phyloP scores from a whole-genome alignment of 345 rosid species.

The Durio zibethinus region DNA sequence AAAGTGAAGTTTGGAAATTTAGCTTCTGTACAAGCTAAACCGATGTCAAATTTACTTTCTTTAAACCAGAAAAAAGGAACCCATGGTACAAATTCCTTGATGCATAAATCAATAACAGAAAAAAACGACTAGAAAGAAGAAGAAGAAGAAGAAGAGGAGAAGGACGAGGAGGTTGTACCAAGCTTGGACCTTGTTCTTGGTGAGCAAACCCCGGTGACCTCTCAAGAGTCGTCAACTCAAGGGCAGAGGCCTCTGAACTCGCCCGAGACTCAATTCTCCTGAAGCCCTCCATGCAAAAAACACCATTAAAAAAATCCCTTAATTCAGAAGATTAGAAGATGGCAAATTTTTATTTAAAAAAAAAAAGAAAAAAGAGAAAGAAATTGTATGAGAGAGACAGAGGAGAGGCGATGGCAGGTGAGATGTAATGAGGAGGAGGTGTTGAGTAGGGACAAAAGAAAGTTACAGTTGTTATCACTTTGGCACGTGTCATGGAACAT shows the following conservation, averaged over 20 bases:
- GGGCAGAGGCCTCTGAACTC: conserved; percentile 30
- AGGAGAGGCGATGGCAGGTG: neutral
- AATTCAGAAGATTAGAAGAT: conserved; percentile 6
- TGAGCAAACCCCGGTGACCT: conserved; percentile 27
- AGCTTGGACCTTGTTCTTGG: conserved; percentile 27
- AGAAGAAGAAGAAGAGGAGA: neutral
- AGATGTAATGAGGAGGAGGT: neutral
- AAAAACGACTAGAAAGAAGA: neutral
- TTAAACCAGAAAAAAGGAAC: neutral
- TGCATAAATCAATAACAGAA: conserved; percentile 10
- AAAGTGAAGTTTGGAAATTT: neutral
- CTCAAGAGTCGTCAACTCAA: conserved; percentile 18
- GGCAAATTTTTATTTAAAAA: neutral
- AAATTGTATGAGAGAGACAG: neutral
- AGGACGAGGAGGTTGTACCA: conserved; percentile 20
- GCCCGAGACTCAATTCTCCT: conserved; percentile 26
- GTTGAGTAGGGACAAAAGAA: conserved; percentile 24
- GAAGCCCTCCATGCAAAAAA: conserved; percentile 31
- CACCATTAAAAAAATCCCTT: neutral
- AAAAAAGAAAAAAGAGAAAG: neutral
- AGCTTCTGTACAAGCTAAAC: neutral
- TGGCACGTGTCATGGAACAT: conserved; percentile 56
- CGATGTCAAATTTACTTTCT: neutral
- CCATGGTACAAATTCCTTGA: neutral
- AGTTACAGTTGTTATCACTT: conserved; percentile 57